Conservation (phyloP, 116 monocot species). For the Phalaenopsis hybrid region DNA sequence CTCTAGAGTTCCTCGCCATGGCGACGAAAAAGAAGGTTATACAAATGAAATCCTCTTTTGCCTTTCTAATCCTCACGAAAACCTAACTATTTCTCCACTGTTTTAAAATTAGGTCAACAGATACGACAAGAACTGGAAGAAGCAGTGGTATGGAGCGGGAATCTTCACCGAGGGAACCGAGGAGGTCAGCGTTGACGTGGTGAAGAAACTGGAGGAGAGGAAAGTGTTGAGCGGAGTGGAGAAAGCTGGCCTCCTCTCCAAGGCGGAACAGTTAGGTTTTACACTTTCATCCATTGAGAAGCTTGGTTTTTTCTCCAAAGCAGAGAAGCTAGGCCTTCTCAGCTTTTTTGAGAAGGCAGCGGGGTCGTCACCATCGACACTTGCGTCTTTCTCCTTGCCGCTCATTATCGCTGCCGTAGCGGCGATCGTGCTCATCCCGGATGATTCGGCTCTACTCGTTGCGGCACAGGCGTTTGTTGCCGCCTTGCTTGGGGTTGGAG, state of each 20-base stretch:
- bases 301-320: slow-evolving; percentile 83
- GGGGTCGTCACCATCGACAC: slow-evolving; percentile 44
- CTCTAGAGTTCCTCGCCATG: slow-evolving; percentile 34
- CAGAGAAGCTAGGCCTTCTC: slow-evolving; percentile 73
- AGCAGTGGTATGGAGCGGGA: slow-evolving; percentile 85
- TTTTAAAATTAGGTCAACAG: slow-evolving; percentile 53
- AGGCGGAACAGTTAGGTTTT: slow-evolving; percentile 70
- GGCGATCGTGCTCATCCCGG: slow-evolving; percentile 58
- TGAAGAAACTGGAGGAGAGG: slow-evolving; percentile 73
- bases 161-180: slow-evolving; percentile 68
- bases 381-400: slow-evolving; percentile 76
- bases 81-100: not conserved
- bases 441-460: slow-evolving; percentile 67
- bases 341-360: slow-evolving; percentile 75
- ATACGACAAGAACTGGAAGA: slow-evolving; percentile 65
- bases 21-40: slow-evolving; percentile 35
- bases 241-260: slow-evolving; percentile 79
- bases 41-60: not conserved
- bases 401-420: slow-evolving; percentile 58
- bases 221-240: slow-evolving; percentile 79
- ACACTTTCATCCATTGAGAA: slow-evolving; percentile 86
- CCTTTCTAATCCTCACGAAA: not conserved
- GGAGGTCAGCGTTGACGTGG: slow-evolving; percentile 59
- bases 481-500: slow-evolving; percentile 42
- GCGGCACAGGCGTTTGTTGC: slow-evolving; percentile 44